phyloP scores from a whole-genome alignment of 2,329 filamentous ascomycete species.

The Cercospora janseana region DNA sequence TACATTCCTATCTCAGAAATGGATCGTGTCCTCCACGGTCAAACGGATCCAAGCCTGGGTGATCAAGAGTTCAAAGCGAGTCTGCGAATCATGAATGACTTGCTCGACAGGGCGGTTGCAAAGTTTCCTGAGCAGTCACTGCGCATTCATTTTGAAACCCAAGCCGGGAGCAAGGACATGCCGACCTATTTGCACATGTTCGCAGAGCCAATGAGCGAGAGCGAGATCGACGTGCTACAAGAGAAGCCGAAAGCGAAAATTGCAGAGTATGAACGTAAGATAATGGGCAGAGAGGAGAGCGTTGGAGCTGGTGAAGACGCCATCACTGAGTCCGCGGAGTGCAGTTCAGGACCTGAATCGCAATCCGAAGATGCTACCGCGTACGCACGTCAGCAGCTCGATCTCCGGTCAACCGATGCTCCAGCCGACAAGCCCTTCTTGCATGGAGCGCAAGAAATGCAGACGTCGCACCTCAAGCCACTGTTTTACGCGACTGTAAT shows the following conservation, averaged over 20 bases:
- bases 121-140: conserved; percentile 65
- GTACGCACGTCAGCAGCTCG: conserved; percentile 6
- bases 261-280: conserved; percentile 63
- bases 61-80: conserved; percentile 84
- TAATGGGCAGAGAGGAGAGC: conserved; percentile 33
- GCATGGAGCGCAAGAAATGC: conserved; percentile 11
- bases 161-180: conserved; percentile 38
- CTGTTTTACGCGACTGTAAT: conserved; percentile 70
- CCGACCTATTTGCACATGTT: conserved; percentile 78
- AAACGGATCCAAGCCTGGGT: conserved; percentile 64
- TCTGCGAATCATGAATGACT: conserved; percentile 72
- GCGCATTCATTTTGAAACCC: conserved; percentile 48
- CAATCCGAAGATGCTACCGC: conserved; percentile 9
- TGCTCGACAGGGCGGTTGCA: conserved; percentile 71
- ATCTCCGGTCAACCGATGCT: conserved; percentile 11
- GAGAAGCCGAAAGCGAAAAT: conserved; percentile 62
- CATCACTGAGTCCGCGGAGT: background rate
- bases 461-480: conserved; percentile 30
- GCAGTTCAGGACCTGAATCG: background rate
- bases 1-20: conserved; percentile 85
- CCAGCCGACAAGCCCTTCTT: conserved; percentile 16
- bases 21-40: conserved; percentile 85
- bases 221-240: conserved; percentile 73
- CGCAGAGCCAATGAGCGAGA: conserved; percentile 74
- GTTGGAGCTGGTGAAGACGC: conserved; percentile 18